Evolutionary conservation across 176 grass and related monocot genomes (phyloP).

Genomic region (Rhynchospora breviuscula): DNA sequence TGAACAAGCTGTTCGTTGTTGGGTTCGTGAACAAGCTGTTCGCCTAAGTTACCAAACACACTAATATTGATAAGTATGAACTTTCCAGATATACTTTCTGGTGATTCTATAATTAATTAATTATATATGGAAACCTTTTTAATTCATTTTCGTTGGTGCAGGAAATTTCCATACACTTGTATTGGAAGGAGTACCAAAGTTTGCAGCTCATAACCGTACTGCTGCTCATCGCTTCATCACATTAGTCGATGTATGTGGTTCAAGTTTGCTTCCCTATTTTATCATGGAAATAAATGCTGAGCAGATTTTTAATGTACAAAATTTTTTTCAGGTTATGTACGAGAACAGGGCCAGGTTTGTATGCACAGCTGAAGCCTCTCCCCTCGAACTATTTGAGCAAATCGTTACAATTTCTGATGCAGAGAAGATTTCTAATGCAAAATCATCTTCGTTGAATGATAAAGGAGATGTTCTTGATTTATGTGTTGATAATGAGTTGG

Average conservation of each 20-base stretch:
- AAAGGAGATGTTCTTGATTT: slow-evolving; percentile 65
- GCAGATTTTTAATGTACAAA: neutral
- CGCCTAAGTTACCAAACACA: too few species aligned
- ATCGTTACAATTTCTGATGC: slow-evolving; percentile 64
- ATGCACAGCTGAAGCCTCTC: slow-evolving; percentile 73
- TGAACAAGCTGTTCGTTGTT: too few species aligned
- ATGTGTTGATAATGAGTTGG: slow-evolving; percentile 81
- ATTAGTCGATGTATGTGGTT: slow-evolving; percentile 64
- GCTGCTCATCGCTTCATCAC: slow-evolving; percentile 83
- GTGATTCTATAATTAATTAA: neutral
- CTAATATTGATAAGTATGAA: neutral
- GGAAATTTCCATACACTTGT: slow-evolving; percentile 85
- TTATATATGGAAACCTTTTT: neutral
- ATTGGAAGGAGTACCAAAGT: slow-evolving; percentile 77
- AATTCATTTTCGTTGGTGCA: slow-evolving; percentile 18
- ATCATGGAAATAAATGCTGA: neutral
- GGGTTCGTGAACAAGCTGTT: too few species aligned
- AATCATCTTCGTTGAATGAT: slow-evolving; percentile 38
- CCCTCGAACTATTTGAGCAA: slow-evolving; percentile 58
- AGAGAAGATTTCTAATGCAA: slow-evolving; percentile 30
- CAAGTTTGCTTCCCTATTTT: neutral
- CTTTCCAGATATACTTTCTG: neutral
- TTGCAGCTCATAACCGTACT: slow-evolving; percentile 70
- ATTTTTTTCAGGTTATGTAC: slow-evolving; percentile 69
- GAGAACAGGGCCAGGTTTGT: slow-evolving; percentile 82